A percentile compares a stretch with the other conserved stretches of the same genome.
Evolutionary conservation across 805 yeast species (phyloP).

Genomic region (Isabelozyma gotoi): DNA sequence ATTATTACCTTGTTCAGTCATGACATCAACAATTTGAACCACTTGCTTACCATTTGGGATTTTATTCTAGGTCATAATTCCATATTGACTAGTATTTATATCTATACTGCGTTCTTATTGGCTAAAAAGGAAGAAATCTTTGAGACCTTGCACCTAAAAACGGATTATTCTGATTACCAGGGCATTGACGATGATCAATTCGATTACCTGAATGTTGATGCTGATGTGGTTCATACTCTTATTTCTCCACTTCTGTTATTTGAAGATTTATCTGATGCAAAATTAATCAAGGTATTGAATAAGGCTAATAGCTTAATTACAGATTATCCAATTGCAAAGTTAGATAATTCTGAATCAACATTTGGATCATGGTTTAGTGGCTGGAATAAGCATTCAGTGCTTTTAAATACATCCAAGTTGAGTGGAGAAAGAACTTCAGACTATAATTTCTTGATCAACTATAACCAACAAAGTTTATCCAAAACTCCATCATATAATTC

Average conservation of each 20-base stretch:
- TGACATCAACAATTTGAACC: slow-evolving; percentile 50
- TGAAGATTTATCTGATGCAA: slow-evolving; percentile 23
- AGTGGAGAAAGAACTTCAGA: slow-evolving; percentile 6
- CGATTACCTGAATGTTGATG: slow-evolving; percentile 20
- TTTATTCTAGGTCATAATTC: slow-evolving; percentile 58
- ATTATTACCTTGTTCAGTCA: slow-evolving; percentile 79
- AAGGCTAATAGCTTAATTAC: slow-evolving; percentile 24
- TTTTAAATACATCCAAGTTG: slow-evolving; percentile 30
- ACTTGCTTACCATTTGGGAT: slow-evolving; percentile 67
- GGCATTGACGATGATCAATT: slow-evolving; percentile 4
- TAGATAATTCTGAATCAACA: slow-evolving; percentile 19
- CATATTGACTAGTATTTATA: slow-evolving; percentile 52
- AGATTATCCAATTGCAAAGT: slow-evolving; percentile 18
- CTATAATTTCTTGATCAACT: slow-evolving; percentile 4
- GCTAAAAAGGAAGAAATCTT: slow-evolving; percentile 46
- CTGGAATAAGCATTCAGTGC: slow-evolving; percentile 32
- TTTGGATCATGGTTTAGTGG: slow-evolving; percentile 34
- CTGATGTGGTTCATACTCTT: slow-evolving; percentile 33
- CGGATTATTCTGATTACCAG: slow-evolving; percentile 1
- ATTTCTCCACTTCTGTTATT: slow-evolving; percentile 33
- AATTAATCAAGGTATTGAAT: slow-evolving; percentile 24
- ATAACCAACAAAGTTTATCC: background rate
- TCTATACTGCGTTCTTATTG: slow-evolving; percentile 59
- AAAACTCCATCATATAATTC: slow-evolving; percentile 3
- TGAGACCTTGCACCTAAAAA: slow-evolving; percentile 13